Percentiles rank a stretch among this genome's conserved stretches.
Conservation (phyloP, 345 rosid genomes). For the Euphorbia tirucalli region DNA sequence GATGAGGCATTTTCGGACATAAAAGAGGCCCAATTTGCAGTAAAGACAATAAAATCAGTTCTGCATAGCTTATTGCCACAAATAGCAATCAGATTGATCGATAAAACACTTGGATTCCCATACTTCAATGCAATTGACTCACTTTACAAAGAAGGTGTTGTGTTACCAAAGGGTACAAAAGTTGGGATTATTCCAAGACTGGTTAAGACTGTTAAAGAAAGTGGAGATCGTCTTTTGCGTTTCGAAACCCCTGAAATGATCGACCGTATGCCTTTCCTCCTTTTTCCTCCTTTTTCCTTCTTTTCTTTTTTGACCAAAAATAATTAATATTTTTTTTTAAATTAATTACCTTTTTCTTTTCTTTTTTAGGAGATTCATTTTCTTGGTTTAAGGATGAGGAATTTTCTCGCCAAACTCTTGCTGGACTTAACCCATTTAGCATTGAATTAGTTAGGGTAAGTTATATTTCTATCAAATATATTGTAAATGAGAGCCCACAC, state of each 20-base stretch:
- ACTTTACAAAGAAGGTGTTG: slow-evolving; percentile 7
- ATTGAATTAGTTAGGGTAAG: slow-evolving; percentile 55
- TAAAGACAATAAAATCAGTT: no score
- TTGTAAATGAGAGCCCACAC: no score
- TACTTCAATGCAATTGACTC: slow-evolving; percentile 14
- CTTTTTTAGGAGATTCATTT: slow-evolving; percentile 15
- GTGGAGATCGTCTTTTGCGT: no score
- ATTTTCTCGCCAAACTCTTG: slow-evolving; percentile 70
- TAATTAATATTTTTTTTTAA: no score
- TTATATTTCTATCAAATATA: no score
- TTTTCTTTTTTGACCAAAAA: no score
- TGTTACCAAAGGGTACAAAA: slow-evolving; percentile 6
- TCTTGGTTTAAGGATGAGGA: slow-evolving; percentile 51
- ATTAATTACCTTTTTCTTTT: no score
- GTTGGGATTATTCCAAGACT: background rate
- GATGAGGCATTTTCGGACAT: slow-evolving; percentile 30
- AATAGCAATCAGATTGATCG: no score
- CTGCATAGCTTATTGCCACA: no score
- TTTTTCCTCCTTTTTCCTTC: no score
- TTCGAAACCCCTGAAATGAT: slow-evolving; percentile 15
- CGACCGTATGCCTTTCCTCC: no score
- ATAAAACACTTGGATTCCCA: slow-evolving; percentile 9
- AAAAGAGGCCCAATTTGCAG: slow-evolving; percentile 23
- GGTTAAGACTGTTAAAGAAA: background rate
- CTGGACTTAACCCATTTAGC: slow-evolving; percentile 65